Evolutionary conservation across 805 yeast species (phyloP), one percentile per base, ranked within the genome.

Genomic region (Yarrowia bubula): DNA sequence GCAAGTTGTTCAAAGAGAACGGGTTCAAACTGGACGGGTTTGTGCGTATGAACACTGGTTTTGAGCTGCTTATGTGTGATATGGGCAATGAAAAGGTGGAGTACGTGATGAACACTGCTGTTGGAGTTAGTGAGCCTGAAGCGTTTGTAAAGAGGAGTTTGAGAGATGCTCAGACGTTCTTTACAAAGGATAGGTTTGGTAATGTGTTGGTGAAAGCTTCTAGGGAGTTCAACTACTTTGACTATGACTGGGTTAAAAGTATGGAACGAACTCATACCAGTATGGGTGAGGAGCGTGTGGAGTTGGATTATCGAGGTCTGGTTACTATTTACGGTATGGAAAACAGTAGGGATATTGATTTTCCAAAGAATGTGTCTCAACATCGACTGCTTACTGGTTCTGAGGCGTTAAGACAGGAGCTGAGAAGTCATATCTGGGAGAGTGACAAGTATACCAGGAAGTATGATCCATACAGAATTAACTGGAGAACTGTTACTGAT

Each of bases 1-100:
- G 58, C 10, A 14, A n/a, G 11, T 33, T 51, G 13, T 51, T 51
- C 22, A 14, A 9, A 4, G 43, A 51, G 22, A 51, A 51, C 7
- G 58, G 58, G 5, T 37, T 81, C 58, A 85, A 85, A 0, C 73
- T 86, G 22, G 86, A 85, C 71, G 89, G 89, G 0, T 75, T 79
- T 28, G 75, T 86, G 5, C 75, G 89, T 68, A 76, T 85, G 22
- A 89, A 86, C 70, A 74, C 83, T 51, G 88, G 88, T 0, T 86
- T 79, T 70, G 89, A 86, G 71, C 78, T 85, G 13, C 77, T 85
- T 10, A 65, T 86, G 15, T 86, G 89, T 73, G 83, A 85, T 70
- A 84, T 86, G 72, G 61, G 70, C n/a, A 70, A 70, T 37, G 79
- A 77, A 18, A 79, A 81, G 66, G 51, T 83, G 8, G 78, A 79